A percentile compares a stretch with the other conserved stretches of the same genome.
phyloP scores from a whole-genome alignment of 352 stramenopile species.

The Pythium sp. region DNA sequence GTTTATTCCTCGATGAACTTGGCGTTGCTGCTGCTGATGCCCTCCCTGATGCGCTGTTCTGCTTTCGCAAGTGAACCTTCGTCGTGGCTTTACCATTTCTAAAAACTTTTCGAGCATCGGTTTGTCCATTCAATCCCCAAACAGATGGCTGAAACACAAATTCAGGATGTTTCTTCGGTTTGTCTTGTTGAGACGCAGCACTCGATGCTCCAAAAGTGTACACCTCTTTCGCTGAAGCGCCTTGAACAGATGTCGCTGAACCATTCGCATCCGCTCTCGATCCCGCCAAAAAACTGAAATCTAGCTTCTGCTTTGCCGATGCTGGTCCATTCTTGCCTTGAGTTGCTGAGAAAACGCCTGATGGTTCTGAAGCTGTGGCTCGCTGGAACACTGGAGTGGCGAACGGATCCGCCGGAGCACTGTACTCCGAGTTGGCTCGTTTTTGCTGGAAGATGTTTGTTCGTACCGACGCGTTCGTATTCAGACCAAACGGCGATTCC shows the following conservation, averaged over 20 bases:
- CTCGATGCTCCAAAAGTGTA: slow-evolving; percentile 14
- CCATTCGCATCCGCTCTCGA: slow-evolving; percentile 10
- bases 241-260: neutral
- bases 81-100: neutral
- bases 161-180: neutral
- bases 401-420: slow-evolving; percentile 42
- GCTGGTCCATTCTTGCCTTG: neutral
- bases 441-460: slow-evolving; percentile 31
- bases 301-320: neutral
- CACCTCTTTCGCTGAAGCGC: neutral
- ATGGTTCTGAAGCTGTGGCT: slow-evolving; percentile 7
- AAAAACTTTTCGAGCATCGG: neutral
- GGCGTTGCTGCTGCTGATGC: neutral
- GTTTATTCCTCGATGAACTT: neutral
- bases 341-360: neutral
- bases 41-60: neutral
- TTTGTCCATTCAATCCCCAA: neutral
- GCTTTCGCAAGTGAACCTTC: neutral
- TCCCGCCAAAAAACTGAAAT: slow-evolving; percentile 16
- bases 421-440: slow-evolving; percentile 23
- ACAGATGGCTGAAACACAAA: neutral
- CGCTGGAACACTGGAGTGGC: slow-evolving; percentile 39
- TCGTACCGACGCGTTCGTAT: slow-evolving; percentile 13
- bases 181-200: slow-evolving; percentile 1
- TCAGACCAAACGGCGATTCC: slow-evolving; percentile 32